Base-by-base conservation (phyloP, 2,329 filamentous ascomycete species). In the Alternaria ventricosa region DNA sequence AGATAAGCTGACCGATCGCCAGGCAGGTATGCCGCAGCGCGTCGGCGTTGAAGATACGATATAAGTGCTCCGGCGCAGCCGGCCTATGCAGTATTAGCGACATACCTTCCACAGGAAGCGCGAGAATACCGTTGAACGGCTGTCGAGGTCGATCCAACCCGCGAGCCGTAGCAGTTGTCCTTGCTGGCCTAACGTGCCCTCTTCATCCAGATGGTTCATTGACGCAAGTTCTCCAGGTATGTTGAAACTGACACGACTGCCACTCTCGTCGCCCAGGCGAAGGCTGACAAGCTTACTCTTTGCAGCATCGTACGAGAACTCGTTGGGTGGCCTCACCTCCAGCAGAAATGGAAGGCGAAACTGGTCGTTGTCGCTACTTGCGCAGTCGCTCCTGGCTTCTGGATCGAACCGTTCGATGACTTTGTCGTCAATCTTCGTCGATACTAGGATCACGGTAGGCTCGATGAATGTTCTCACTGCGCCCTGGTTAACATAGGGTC, bases 31-130 rank as follows among this genome's bases (percentile, higher is more conserved):
- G 88, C 85, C 3, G 87, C 85, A 43, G 89, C 87, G 74, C 86
- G 86, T 70, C 89, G 86, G 56, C 92, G 88, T 71, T 93, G 88
- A 23, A 97, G 79, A 68, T 96, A 92, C 6, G 87, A 86, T n/a
- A 98, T 81, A 3, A 98, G 82, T 25, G 94, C 94, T n/a, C 94
- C 93, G 25, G 91, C 92, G 79, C 96, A 98, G 4, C 93, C 92
- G 51, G 97, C 84, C 83, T 89, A 60, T n/a, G 5, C 9, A 59
- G 6, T 55, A n/a, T 74, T 46, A 67, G 59, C 27, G 56, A 43
- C 20, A 30, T 41, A 1, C 18, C 28, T 5, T 23, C 18, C 20
- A 22, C 2, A 8, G 9, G 12, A 12, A 46, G 43, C 5, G 20
- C 13, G 7, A 12, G 4, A 64, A 69, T 76, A 92, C 90, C 3